Evolutionary conservation across 164 flowering plant species (phyloP), one percentile per base, ranked within the genome.

Genomic region (Magnolia kwangsiensis): DNA sequence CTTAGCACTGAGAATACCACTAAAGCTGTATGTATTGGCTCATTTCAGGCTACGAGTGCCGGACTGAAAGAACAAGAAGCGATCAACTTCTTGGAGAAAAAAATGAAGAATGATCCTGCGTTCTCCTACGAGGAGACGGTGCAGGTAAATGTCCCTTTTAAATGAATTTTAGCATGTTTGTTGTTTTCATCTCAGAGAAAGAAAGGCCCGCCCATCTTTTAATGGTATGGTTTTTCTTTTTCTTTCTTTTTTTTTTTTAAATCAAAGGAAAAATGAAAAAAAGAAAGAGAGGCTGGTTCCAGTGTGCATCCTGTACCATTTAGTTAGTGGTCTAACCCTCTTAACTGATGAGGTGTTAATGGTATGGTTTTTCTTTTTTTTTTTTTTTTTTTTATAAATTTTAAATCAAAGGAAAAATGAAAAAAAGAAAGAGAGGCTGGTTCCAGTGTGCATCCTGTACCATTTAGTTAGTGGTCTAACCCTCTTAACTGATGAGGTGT

Each of bases 1-100:
- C 7, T 37, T 37, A 37, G 7, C 45, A 37, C 45, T 37, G 45
- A 37, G 45, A 37, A 37, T 4, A 37, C 45, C 45, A 4, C 45
- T 37, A 37, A 37, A 37, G 45, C 45, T 37, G 45, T 37, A 37
- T 37, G 45, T 37, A 37, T 37, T 37, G 45, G 45, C 51, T 66
- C 4, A 67, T 50, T 51, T 51, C 74, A 96, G 99, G 98, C 98
- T 13, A 94, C 98, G 66, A 94, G 98, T 85, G 98, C 98, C 84
- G 98, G 99, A 58, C 79, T 86, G 37, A 95, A 95, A 80, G 99
- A 95, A 55, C 99, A 95, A 81, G 99, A 95, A 78, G 98, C 99
- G 49, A 92, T 93, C 73, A 93, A 93, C 80, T 95, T 93, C 82
- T 76, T 95, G 84, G 99, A 93, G 83, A 95, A 93, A 86, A 95